Conservation (phyloP, 2,329 filamentous ascomycete species). For the Chaetomiaceae sp. region DNA sequence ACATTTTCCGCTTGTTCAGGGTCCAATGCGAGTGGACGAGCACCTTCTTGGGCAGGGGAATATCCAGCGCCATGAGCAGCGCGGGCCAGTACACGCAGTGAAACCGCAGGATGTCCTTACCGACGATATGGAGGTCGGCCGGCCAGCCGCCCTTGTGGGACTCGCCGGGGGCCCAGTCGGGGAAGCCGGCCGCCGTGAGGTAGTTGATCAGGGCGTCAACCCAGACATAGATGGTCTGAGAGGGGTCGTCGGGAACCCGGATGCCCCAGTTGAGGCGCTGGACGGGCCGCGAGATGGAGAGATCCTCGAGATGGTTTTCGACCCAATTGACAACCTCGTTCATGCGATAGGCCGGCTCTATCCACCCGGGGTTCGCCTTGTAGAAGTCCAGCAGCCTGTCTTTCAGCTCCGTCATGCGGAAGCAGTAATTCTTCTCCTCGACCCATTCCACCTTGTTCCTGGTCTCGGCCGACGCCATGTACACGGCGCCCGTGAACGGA, state of each 20-base stretch:
- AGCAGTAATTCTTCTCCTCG: conserved; percentile 91
- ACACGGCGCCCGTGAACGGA: conserved; percentile 74
- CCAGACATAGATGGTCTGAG: conserved; percentile 97
- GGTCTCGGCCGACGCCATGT: conserved; percentile 79
- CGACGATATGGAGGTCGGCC: conserved; percentile 85
- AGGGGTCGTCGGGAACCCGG: conserved; percentile 74
- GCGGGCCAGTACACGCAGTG: conserved; percentile 99
- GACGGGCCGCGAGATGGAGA: conserved; percentile 81
- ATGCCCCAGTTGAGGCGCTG: conserved; percentile 84
- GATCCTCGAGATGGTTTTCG: conserved; percentile 70
- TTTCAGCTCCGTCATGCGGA: conserved; percentile 77
- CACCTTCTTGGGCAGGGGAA: conserved; percentile 73
- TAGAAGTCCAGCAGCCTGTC: conserved; percentile 80
- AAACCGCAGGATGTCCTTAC: conserved; percentile 94
- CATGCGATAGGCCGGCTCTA: conserved; percentile 69
- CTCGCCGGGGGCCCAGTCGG: conserved; percentile 62
- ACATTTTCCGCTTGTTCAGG: conserved; percentile 88
- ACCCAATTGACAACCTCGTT: conserved; percentile 77
- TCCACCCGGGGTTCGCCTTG: conserved; percentile 68
- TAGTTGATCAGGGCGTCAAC: conserved; percentile 95
- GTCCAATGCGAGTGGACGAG: conserved; percentile 96
- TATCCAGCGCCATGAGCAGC: conserved; percentile 79
- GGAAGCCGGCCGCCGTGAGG: conserved; percentile 81
- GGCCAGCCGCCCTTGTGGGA: conserved; percentile 72
- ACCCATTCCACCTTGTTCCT: conserved; percentile 94